Percentiles rank a stretch among this genome's conserved stretches.
phyloP scores from a whole-genome alignment of 441 rosid genomes.

The Erodium moschatum region DNA sequence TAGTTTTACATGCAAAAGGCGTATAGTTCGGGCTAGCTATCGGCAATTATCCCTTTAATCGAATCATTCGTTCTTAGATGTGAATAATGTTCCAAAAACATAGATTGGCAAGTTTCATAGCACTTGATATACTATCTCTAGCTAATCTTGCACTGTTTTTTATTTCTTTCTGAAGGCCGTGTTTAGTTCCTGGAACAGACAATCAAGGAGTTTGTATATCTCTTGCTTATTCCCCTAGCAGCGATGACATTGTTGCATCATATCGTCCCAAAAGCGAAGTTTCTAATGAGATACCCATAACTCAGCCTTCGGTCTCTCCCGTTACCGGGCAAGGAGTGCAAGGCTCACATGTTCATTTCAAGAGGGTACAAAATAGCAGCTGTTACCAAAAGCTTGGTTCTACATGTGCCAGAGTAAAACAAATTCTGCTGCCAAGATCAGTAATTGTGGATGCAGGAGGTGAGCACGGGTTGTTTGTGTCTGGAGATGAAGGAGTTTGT shows the following conservation, averaged over 20 bases:
- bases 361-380: slow-evolving; percentile 35
- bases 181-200: slow-evolving; percentile 43
- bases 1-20: no score
- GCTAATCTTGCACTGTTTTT: slow-evolving; percentile 14
- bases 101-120: neutral
- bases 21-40: no score
- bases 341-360: slow-evolving; percentile 54
- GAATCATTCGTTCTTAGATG: slow-evolving; percentile 9
- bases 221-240: slow-evolving; percentile 46
- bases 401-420: slow-evolving; percentile 42
- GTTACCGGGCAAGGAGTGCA: slow-evolving; percentile 32
- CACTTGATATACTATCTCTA: slow-evolving; percentile 9
- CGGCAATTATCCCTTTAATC: neutral
- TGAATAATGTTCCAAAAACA: neutral
- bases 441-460: slow-evolving; percentile 40
- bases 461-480: slow-evolving; percentile 38
- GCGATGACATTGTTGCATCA: slow-evolving; percentile 54
- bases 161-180: slow-evolving; percentile 36
- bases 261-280: slow-evolving; percentile 60
- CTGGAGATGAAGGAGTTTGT: slow-evolving; percentile 48
- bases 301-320: slow-evolving; percentile 42
- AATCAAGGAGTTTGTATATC: slow-evolving; percentile 74
- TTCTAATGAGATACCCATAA: slow-evolving; percentile 27
- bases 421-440: slow-evolving; percentile 56
- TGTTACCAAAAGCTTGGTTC: slow-evolving; percentile 37